These are phyloP conservation scores for Trematosphaeria pertusa DNA, from an alignment of 2,329 filamentous ascomycete species.

Conservation along the genomic window DNA sequence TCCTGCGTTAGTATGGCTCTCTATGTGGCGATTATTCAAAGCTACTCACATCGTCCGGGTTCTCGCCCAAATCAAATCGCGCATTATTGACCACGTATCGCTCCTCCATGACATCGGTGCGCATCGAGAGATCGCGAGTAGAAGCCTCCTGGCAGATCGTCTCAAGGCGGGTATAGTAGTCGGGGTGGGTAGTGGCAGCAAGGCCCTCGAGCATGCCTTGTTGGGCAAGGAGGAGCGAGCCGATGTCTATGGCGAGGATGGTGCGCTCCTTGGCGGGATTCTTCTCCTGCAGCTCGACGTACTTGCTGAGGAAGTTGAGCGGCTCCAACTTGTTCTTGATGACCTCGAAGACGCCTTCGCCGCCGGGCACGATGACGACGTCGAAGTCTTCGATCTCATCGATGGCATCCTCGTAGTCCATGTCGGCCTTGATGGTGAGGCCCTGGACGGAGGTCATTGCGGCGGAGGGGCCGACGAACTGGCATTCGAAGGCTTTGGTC, in stretches of 20 bases:
- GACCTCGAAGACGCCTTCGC: slow-evolving; percentile 65
- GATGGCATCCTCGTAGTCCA: slow-evolving; percentile 79
- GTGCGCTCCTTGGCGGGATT: slow-evolving; percentile 82
- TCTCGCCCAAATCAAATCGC: slow-evolving; percentile 79
- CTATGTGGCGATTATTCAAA: too few relatives aligned
- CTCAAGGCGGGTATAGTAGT: slow-evolving; percentile 81
- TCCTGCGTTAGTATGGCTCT: slow-evolving; percentile 63
- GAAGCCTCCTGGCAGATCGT: slow-evolving; percentile 79
- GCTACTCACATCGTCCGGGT: slow-evolving; percentile 69
- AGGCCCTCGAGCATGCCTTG: slow-evolving; percentile 80
- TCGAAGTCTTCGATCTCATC: slow-evolving; percentile 77
- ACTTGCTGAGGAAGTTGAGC: slow-evolving; percentile 75
- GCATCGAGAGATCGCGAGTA: slow-evolving; percentile 72
- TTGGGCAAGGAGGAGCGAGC: slow-evolving; percentile 77
- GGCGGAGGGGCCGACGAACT: slow-evolving; percentile 56
- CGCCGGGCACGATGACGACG: slow-evolving; percentile 78
- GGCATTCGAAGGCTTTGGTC: slow-evolving; percentile 62
- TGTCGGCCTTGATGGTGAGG: slow-evolving; percentile 74
- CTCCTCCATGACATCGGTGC: slow-evolving; percentile 83
- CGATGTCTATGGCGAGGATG: slow-evolving; percentile 80
- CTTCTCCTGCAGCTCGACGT: slow-evolving; percentile 79
- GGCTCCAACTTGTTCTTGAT: slow-evolving; percentile 68
- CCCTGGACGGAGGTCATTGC: slow-evolving; percentile 66
- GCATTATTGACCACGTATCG: slow-evolving; percentile 92
- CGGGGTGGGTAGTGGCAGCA: slow-evolving; percentile 81